Evolutionary conservation across 2,329 filamentous ascomycete species (phyloP).

Genomic region (Xylariaceae sp.): DNA sequence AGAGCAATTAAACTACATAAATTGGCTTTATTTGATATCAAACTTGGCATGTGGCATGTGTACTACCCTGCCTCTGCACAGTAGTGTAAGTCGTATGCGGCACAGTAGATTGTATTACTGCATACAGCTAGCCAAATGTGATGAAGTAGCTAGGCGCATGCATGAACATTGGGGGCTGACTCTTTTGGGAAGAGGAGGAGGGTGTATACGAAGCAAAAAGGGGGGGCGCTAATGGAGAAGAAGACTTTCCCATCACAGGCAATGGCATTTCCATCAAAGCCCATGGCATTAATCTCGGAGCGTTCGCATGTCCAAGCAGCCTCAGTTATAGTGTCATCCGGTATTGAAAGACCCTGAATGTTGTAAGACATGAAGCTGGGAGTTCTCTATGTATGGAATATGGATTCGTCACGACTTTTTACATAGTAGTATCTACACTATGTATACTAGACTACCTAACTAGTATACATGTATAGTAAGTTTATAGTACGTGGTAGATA

Average conservation of each 20-base stretch:
- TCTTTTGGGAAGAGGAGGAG: not conserved
- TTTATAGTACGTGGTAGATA: too few relatives aligned
- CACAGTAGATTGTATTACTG: not conserved
- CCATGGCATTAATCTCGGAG: conserved; percentile 21
- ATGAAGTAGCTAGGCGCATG: not conserved
- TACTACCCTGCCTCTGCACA: too few relatives aligned
- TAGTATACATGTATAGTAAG: too few relatives aligned
- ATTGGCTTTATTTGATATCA: too few relatives aligned
- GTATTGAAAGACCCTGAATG: conserved; percentile 16
- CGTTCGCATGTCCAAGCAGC: not conserved
- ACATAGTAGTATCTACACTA: too few relatives aligned
- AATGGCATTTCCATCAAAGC: conserved; percentile 39
- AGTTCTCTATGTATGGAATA: too few relatives aligned
- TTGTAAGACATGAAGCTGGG: conserved; percentile 3
- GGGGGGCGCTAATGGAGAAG: conserved; percentile 30
- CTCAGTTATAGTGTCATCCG: conserved; percentile 11
- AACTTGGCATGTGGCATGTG: too few relatives aligned
- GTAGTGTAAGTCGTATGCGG: too few relatives aligned
- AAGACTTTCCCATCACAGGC: conserved; percentile 35
- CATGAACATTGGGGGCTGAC: conserved; percentile 1
- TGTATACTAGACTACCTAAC: too few relatives aligned
- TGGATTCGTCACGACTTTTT: too few relatives aligned
- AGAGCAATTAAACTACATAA: too few relatives aligned
- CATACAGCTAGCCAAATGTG: conserved; percentile 1
- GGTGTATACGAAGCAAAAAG: conserved; percentile 8